Base-by-base conservation (phyloP, 2,329 filamentous ascomycete species). In the Xylaria hypoxylon region DNA sequence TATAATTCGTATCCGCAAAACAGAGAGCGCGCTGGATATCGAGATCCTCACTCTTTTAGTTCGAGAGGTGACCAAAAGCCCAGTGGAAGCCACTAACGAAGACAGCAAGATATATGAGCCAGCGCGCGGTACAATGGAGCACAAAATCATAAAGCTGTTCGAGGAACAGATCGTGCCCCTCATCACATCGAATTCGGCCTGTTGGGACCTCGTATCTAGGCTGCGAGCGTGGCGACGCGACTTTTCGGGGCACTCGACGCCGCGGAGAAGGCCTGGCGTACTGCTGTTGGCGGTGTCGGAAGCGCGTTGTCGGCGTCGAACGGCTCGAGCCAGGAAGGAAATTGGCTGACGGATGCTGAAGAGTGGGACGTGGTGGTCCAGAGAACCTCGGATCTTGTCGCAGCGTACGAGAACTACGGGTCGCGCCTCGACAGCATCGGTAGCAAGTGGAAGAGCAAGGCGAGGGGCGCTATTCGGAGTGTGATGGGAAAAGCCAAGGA, bases 231-330 rank as follows among this genome's bases (percentile, higher is more conserved):
- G 93, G 89, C 86, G 89, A 7, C 80, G 87, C 2, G 90, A 92
- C 59, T 92, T 90, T 1, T 80, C 82, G 0, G 89, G 89, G 92
- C 94, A 4, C 84, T 98, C 1, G 91, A 94, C 5, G 93, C 92
- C 1, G 88, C 94, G 33, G 96, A 98, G 80, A 94, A 95, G 76
- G 93, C 91, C 0, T 99, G 95, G 94, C 87, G 96, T 2, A 89
- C 91, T 0, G 87, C 90, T 0, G 82, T 86, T 0, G 83, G 84
- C 57, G 80, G 87, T 71, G 83, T 87, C 31, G 75, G 82, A 5
- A 71, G 82, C 70, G 74, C 85, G 76, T 85, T 74, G 77, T 83
- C 69, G 61, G 82, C 78, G 67, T 84, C 82, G 48, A 69, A 62
- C n/a, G 70, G 67, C 6, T 66, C 60, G n/a, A 71, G 65, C 10